These are phyloP conservation scores for Trichoderma polysporum DNA, from an alignment of 2,329 filamentous ascomycete genomes.

Conservation along the genomic window DNA sequence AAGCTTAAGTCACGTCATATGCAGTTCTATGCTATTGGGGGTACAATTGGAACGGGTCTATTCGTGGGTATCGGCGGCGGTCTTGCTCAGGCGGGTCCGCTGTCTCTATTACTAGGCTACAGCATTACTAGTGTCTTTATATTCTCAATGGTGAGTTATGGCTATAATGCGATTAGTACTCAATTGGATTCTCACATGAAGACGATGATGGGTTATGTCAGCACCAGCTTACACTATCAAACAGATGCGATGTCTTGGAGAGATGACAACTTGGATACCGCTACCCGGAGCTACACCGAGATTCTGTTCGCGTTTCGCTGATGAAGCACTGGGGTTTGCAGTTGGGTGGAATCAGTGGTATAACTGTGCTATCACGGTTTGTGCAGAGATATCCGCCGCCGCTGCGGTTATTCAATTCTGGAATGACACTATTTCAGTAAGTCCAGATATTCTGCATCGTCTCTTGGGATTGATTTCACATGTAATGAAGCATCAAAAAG, in stretches of 20 bases:
- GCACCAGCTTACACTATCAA: background rate
- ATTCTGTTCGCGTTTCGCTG: constrained; percentile 54
- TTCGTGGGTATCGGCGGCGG: constrained; percentile 47
- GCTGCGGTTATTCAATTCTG: constrained; percentile 48
- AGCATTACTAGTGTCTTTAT: constrained; percentile 45
- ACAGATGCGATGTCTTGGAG: constrained; percentile 48
- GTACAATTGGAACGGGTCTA: constrained; percentile 47
- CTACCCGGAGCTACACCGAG: constrained; percentile 56
- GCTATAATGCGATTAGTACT: background rate
- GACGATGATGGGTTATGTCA: background rate
- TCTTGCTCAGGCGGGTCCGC: constrained; percentile 42
- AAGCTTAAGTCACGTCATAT: constrained; percentile 40
- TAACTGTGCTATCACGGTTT: constrained; percentile 46
- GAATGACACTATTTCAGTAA: constrained; percentile 35
- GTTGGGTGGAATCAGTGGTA: constrained; percentile 54
- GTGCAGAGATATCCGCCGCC: constrained; percentile 45
- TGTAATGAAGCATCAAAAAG: background rate
- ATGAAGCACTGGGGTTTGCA: constrained; percentile 54
- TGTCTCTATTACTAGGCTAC: constrained; percentile 47
- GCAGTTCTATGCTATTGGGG: constrained; percentile 51
- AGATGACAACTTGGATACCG: constrained; percentile 58
- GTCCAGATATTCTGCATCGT: background rate
- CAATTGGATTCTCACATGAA: background rate
- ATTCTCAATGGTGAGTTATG: constrained; percentile 39
- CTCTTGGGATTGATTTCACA: background rate